phyloP scores from a whole-genome alignment of 495 filamentous ascomycete species.

The Aspergillus nidulans region DNA sequence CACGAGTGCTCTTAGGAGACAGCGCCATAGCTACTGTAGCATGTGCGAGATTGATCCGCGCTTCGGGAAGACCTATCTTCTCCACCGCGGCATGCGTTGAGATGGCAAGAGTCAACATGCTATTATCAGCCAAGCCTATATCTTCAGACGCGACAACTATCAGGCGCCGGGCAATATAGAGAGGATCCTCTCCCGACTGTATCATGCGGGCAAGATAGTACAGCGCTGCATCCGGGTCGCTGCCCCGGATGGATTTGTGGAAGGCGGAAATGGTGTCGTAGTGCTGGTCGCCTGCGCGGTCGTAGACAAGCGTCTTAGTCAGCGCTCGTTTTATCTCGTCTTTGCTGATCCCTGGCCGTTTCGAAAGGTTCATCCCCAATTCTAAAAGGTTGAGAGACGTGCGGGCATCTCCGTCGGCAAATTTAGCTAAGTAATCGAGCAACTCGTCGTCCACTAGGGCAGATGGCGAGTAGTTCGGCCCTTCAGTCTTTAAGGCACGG shows the following conservation, averaged over 20 bases:
- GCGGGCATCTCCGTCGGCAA: constrained; percentile 87
- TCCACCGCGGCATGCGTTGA: constrained; percentile 80
- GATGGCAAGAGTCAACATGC: constrained; percentile 76
- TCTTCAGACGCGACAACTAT: constrained; percentile 91
- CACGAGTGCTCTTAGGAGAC: constrained; percentile 78
- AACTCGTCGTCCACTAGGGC: constrained; percentile 72
- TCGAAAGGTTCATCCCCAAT: constrained; percentile 66
- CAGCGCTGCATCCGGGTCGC: constrained; percentile 76
- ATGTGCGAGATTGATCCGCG: constrained; percentile 87
- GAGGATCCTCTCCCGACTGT: constrained; percentile 88
- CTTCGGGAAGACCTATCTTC: constrained; percentile 91
- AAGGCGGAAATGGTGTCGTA: constrained; percentile 95
- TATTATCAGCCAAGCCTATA: constrained; percentile 86
- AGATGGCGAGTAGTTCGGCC: constrained; percentile 47
- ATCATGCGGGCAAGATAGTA: constrained; percentile 97
- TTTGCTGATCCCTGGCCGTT: constrained; percentile 48
- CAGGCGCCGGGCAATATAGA: constrained; percentile 87
- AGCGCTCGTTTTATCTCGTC: constrained; percentile 71
- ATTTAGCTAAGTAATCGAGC: constrained; percentile 73
- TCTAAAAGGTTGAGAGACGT: constrained; percentile 92
- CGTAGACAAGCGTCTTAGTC: constrained; percentile 90
- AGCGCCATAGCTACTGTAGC: constrained; percentile 76
- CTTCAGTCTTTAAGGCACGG: constrained; percentile 66
- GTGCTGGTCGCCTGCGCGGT: constrained; percentile 91
- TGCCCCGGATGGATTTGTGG: constrained; percentile 90